phyloP scores from a whole-genome alignment of 768 basidiomycete genomes.

The Cystofilobasidium macerans region DNA sequence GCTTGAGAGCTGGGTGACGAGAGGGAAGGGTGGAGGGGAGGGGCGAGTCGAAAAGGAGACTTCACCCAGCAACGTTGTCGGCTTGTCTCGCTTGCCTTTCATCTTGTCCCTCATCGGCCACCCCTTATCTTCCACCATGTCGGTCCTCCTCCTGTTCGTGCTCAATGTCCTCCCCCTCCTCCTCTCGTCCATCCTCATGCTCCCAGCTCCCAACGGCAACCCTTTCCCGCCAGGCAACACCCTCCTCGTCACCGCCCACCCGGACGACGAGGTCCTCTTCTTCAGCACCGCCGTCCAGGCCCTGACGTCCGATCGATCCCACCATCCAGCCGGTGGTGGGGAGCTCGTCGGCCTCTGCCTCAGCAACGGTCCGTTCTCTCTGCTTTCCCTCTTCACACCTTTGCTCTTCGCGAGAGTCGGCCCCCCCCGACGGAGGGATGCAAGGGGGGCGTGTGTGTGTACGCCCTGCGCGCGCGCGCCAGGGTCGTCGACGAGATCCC shows the following conservation, averaged over 20 bases:
- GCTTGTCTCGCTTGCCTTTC: neutral
- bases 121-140: neutral
- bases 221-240: conserved; percentile 1
- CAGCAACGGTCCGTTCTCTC: conserved; percentile 45
- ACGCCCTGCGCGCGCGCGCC: too few species aligned
- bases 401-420: too few species aligned
- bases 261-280: conserved; percentile 91
- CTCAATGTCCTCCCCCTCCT: neutral
- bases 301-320: conserved; percentile 39
- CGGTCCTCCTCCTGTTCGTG: neutral
- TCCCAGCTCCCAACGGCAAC: neutral
- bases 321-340: too few species aligned
- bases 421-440: too few species aligned
- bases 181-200: conserved; percentile 1
- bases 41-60: neutral
- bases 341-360: conserved; percentile 58
- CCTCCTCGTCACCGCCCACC: conserved; percentile 58
- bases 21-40: too few species aligned
- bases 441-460: too few species aligned
- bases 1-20: too few species aligned
- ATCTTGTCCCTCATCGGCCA: neutral
- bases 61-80: neutral
- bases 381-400: neutral
- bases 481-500: too few species aligned
- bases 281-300: conserved; percentile 72